Percentiles rank a stretch among this genome's conserved stretches.
phyloP scores from a whole-genome alignment of 345 rosid genomes.

The Acer yangbiense region DNA sequence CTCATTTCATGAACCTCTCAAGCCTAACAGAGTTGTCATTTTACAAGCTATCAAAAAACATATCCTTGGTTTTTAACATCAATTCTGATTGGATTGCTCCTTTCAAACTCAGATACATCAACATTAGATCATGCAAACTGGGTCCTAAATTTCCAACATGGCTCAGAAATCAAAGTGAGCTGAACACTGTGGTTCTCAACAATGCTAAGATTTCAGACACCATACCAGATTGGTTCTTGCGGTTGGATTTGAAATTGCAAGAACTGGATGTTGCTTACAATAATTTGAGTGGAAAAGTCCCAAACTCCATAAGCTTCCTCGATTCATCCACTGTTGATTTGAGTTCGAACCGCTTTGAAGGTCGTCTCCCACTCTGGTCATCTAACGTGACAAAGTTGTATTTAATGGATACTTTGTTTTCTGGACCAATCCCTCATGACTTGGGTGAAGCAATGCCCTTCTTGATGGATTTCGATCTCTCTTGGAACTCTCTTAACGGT shows the following conservation, averaged over 20 bases:
- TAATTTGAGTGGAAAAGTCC: conserved; percentile 18
- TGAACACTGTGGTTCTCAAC: conserved; percentile 6
- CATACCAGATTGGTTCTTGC: conserved; percentile 39
- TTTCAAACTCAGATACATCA: conserved; percentile 28
- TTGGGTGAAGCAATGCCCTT: background rate
- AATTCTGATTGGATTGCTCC: conserved; percentile 37
- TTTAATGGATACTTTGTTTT: conserved; percentile 15
- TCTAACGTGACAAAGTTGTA: conserved; percentile 16
- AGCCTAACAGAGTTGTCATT: conserved; percentile 20
- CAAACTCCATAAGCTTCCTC: conserved; percentile 6
- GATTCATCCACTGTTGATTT: conserved; percentile 15
- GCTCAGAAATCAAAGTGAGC: conserved; percentile 35
- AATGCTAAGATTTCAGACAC: conserved; percentile 28
- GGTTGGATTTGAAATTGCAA: background rate
- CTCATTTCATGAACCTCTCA: conserved; percentile 31
- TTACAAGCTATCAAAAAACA: background rate
- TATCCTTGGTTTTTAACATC: conserved; percentile 32
- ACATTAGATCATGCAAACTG: conserved; percentile 29
- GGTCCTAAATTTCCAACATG: conserved; percentile 40
- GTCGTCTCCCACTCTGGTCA: conserved; percentile 21
- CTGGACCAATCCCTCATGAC: conserved; percentile 18
- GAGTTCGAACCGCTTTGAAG: conserved; percentile 25
- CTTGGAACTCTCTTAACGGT: conserved; percentile 25
- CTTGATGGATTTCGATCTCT: conserved; percentile 15
- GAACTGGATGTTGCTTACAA: conserved; percentile 21